These are phyloP conservation scores for Zopfia rhizophila DNA, from an alignment of 2,329 filamentous ascomycete species.

Conservation along the genomic window DNA sequence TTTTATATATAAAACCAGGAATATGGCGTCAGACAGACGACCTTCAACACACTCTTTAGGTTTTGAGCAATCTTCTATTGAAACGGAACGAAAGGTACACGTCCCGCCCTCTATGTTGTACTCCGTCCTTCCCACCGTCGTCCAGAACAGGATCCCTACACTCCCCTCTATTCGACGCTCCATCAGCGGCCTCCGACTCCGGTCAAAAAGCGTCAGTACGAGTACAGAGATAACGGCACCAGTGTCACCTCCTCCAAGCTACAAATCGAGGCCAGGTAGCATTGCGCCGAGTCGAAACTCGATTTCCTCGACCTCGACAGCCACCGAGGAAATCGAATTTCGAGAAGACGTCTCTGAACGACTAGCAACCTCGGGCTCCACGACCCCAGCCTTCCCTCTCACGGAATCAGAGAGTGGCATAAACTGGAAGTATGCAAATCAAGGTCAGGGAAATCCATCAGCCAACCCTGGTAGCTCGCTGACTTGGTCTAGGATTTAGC, in stretches of 20 bases:
- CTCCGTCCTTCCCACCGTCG: conserved; percentile 63
- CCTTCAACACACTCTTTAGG: conserved; percentile 15
- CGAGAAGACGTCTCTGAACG: conserved; percentile 38
- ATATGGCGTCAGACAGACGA: conserved; percentile 1
- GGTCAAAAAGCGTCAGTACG: conserved; percentile 28
- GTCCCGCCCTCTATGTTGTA: conserved; percentile 60
- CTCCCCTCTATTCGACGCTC: conserved; percentile 60
- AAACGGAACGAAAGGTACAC: conserved; percentile 20
- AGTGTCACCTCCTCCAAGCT: conserved; percentile 51
- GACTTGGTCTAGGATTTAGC: conserved; percentile 53
- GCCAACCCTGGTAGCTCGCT: conserved; percentile 2
- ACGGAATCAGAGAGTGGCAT: conserved; percentile 53
- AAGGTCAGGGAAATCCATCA: conserved; percentile 49
- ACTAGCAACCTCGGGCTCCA: conserved; percentile 32
- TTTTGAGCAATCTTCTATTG: conserved; percentile 16
- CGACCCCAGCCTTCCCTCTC: conserved; percentile 31
- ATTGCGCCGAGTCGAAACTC: conserved; percentile 29
- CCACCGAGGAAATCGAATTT: conserved; percentile 33
- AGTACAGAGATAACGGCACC: conserved; percentile 33
- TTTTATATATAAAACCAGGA: neutral
- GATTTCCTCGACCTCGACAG: conserved; percentile 25
- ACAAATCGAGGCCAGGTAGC: conserved; percentile 39
- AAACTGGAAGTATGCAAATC: conserved; percentile 63
- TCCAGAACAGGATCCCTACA: conserved; percentile 63
- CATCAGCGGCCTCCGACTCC: conserved; percentile 37